Evolutionary conservation across 2,329 filamentous ascomycete species (phyloP), one percentile per base, ranked within the genome.

Genomic region (Davidsoniella virescens): DNA sequence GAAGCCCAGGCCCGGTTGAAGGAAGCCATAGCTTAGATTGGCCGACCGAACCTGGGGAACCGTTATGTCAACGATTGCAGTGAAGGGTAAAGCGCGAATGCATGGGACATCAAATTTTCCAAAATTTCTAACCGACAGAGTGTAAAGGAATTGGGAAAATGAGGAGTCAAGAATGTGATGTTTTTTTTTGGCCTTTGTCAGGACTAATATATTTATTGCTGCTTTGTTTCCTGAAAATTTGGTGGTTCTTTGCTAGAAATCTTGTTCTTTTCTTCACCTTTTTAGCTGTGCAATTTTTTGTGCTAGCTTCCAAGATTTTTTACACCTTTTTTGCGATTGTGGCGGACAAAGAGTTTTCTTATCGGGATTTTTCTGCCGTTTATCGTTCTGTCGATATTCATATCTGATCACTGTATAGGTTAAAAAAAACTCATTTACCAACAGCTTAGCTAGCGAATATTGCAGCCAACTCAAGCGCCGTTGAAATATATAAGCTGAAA

Each of bases 11-110:
- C 14, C 37, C 25, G 46, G 8, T 38, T 37, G 29, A 49, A 49
- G 45, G 51, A 49, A 52, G 51, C 36, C 4, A 37, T 47, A 53
- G 50, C 52, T 48, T 39, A 29, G 40, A 29, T 18, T 29, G 26
- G 20, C 17, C 14, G 37, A 38, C 38, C 26, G 33, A 36, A 52
- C 12, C 29, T 33, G 9, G 20, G 41, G 50, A 52, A 33, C 9
- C 38, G n/a, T 40, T 8, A 20, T 16, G 43, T 16, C 10, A 36
- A 16, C 43, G 26, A 50, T 52, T 38, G 23, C 41, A 52, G 33
- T 52, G 50, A 52, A 53, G 29, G 47, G 42, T 43, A 50, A 53
- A 50, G 47, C 43, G 42, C 25, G 17, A 44, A 50, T 47, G 43
- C 38, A 50, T 53, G 44, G 42, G 39, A 50, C 18, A 17, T 36